phyloP scores from a whole-genome alignment of 306 rosid genomes.

The apple (Malus domestica) region ASM211411v1 NC_041792.1:30183407-30183906 shows the following conservation, averaged over 20 bases:
- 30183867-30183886: too few species aligned
- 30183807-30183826: too few species aligned
- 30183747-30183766: too few species aligned
- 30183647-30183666: background rate
- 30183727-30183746: too few species aligned
- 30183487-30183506: background rate
- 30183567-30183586: constrained; percentile 96
- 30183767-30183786: too few species aligned
- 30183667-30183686: background rate
- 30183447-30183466: constrained; percentile 77
- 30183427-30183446: constrained; percentile 84
- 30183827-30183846: too few species aligned
- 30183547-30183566: constrained; percentile 49
- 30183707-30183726: too few species aligned
- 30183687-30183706: too few species aligned
- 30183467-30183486: background rate
- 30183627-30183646: constrained; percentile 95
- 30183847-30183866: too few species aligned
- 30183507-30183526: background rate
- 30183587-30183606: constrained; percentile 98
- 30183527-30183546: background rate
- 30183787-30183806: too few species aligned
- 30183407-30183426: constrained; percentile 91
- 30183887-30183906: too few species aligned
- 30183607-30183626: constrained; percentile 94